Evolutionary conservation across 495 filamentous ascomycete species (phyloP), one percentile per base, ranked within the genome.

Genomic region (Trichodelitschia bisporula): DNA sequence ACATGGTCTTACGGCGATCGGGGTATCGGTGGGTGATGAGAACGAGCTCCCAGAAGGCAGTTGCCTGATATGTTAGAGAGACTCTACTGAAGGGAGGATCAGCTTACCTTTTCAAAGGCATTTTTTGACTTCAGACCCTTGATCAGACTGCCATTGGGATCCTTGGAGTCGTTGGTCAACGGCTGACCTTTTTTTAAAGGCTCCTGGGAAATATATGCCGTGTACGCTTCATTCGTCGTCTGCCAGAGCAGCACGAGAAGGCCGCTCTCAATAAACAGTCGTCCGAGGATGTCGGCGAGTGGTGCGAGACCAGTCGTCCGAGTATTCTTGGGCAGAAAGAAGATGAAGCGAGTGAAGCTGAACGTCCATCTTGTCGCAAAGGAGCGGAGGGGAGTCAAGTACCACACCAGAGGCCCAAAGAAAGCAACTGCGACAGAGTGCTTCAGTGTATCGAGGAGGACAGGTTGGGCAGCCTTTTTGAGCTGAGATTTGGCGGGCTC

Each of bases 31-130:
- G 59, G 29, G 77, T 69, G 37, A 93, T 89, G 34, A 72, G 61
- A 18, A 63, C 60, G 13, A 95, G 58, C 46, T 97, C 86, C 76
- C 82, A 89, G 54, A 91, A 78, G 15, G 86, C 84, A 46, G 84
- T 84, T 3, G 65, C 54, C 54, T 78, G 55, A 23, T 9, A 13
- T 3, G 46, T 36, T 15, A 31, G 24, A 21, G 9, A 12, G 4
- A 28, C 15, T 11, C 14, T 25, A 6, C 26, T 6, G 19, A 12
- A 4, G n/a, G 27, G 8, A 8, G 15, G 15, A 4, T 13, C 2
- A 18, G 8, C 54, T 41, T 56, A 62, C 69, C 53, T 53, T 62
- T 21, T 62, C 57, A n/a, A 66, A 42, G 24, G 65, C 51, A 37
- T 72, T 77, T 47, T 64, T 82, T 13, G 72, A 65, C 37, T 69